These are phyloP conservation scores for Oropetium thomaeum DNA, from an alignment of 176 grass and related monocot species.

Conservation along the genomic window DNA sequence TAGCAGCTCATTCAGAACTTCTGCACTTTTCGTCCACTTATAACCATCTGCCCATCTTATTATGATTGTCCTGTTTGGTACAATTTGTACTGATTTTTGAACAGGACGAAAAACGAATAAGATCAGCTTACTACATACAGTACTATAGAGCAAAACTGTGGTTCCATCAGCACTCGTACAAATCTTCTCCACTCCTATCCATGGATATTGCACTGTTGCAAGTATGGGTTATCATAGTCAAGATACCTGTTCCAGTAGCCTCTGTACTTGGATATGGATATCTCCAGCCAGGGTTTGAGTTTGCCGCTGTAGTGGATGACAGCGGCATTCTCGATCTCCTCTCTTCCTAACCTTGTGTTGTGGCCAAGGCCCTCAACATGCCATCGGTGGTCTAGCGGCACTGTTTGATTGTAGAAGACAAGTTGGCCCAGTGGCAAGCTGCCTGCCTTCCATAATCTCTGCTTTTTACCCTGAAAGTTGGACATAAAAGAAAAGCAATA, in stretches of 20 bases:
- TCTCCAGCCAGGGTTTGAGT: constrained; percentile 82
- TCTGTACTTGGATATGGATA: constrained; percentile 69
- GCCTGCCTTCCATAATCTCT: constrained; percentile 63
- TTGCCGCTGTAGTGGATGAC: constrained; percentile 78
- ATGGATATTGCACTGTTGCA: constrained; percentile 84
- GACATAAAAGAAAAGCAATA: neutral
- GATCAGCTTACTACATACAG: constrained; percentile 2
- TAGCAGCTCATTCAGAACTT: neutral
- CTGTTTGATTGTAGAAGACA: constrained; percentile 72
- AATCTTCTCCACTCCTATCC: constrained; percentile 13
- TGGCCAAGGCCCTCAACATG: constrained; percentile 67
- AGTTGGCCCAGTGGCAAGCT: constrained; percentile 72
- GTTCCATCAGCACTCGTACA: neutral
- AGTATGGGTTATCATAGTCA: constrained; percentile 51
- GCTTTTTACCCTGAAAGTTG: constrained; percentile 56
- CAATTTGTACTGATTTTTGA: neutral
- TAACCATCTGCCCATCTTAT: neutral
- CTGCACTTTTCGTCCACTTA: neutral
- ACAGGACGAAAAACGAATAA: constrained; percentile 8
- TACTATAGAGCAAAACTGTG: neutral
- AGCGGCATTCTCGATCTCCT: constrained; percentile 48
- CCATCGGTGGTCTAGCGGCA: constrained; percentile 62
- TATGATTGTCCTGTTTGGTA: neutral
- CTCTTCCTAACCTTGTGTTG: constrained; percentile 22
- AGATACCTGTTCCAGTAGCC: constrained; percentile 65